These are phyloP conservation scores for Echria macrotheca DNA, from an alignment of 495 filamentous ascomycete genomes.

Conservation along the genomic window DNA sequence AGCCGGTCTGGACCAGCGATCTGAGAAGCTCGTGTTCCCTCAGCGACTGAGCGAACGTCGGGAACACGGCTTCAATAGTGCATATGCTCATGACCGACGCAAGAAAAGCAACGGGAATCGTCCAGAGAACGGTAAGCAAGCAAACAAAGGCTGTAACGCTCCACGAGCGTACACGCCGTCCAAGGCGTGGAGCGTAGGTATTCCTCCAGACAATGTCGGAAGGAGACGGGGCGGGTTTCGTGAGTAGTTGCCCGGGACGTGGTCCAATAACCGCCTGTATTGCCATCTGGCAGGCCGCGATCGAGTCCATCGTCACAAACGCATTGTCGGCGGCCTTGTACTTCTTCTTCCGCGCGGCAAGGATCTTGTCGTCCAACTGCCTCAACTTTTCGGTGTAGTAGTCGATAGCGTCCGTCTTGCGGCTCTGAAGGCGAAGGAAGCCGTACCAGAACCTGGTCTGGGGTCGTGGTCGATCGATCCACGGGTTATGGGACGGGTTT, in stretches of 20 bases:
- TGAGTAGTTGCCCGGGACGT: conserved; percentile 75
- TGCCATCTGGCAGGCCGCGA: conserved; percentile 87
- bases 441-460: conserved; percentile 74
- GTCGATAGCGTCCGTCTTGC: conserved; percentile 82
- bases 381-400: conserved; percentile 87
- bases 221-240: conserved; percentile 79
- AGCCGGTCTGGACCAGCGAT: conserved; percentile 77
- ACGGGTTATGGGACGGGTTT: conserved; percentile 32
- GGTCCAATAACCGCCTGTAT: conserved; percentile 90
- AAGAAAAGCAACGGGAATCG: conserved; percentile 73
- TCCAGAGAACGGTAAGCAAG: conserved; percentile 83
- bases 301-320: conserved; percentile 95
- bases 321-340: conserved; percentile 76
- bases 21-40: conserved; percentile 58
- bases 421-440: conserved; percentile 63
- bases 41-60: conserved; percentile 63
- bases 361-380: conserved; percentile 72
- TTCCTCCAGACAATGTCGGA: conserved; percentile 90
- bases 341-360: conserved; percentile 62
- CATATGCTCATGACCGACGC: conserved; percentile 72
- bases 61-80: conserved; percentile 67
- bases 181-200: conserved; percentile 74
- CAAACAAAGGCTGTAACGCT: conserved; percentile 73
- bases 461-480: conserved; percentile 49
- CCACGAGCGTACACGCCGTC: conserved; percentile 72